Evolutionary conservation across 371 early-diverging fungal genomes (phyloP).

Genomic region (Mortierella sp.): DNA sequence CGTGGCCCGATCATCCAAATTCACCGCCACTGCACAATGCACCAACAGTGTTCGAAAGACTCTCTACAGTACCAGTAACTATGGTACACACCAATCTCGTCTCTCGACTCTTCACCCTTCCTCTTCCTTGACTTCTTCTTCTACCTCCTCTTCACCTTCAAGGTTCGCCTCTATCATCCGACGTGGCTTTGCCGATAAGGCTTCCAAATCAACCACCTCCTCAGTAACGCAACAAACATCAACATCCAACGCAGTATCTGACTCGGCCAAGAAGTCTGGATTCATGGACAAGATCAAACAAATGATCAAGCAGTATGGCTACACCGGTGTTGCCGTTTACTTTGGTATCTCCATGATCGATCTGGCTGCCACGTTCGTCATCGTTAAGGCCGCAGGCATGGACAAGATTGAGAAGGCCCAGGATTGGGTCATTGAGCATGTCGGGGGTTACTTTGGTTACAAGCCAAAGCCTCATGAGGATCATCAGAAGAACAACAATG

Average conservation of each 20-base stretch:
- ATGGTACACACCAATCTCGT: constrained; percentile 4
- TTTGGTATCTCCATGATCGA: constrained; percentile 54
- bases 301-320: constrained; percentile 55
- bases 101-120: constrained; percentile 11
- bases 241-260: not conserved
- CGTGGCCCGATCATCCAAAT: not conserved
- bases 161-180: constrained; percentile 29
- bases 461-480: constrained; percentile 22
- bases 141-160: not conserved
- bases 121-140: not conserved
- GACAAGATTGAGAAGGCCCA: constrained; percentile 55
- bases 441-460: constrained; percentile 34
- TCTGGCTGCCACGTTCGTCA: constrained; percentile 53
- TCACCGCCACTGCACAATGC: constrained; percentile 1
- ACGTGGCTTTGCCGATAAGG: constrained; percentile 28
- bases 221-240: not conserved
- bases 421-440: constrained; percentile 41
- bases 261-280: constrained; percentile 14
- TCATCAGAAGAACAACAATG: not conserved
- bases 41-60: constrained; percentile 40
- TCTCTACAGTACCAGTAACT: constrained; percentile 2
- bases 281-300: constrained; percentile 53
- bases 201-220: constrained; percentile 6
- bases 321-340: constrained; percentile 55
- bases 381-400: constrained; percentile 56